phyloP scores from a whole-genome alignment of 495 filamentous ascomycete genomes.

The Penicillium odoratum region DNA sequence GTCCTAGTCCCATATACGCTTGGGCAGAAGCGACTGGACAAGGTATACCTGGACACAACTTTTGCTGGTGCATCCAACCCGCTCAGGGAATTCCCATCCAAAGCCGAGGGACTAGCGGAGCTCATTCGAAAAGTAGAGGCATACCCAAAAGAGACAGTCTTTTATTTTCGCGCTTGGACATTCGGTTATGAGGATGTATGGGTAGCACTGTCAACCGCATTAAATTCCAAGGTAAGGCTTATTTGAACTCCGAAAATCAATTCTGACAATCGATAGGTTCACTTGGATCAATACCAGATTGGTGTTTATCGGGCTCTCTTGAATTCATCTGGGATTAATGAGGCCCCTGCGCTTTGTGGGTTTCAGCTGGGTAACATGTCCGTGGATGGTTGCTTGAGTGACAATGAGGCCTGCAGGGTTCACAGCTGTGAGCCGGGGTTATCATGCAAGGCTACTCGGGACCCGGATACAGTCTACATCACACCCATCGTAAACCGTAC shows the following conservation, averaged over 20 bases:
- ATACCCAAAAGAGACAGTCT: constrained; percentile 75
- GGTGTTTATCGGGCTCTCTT: constrained; percentile 68
- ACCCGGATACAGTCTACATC: constrained; percentile 68
- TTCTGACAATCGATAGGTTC: constrained; percentile 53
- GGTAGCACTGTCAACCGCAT: constrained; percentile 71
- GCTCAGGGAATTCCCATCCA: constrained; percentile 53
- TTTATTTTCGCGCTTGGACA: constrained; percentile 90
- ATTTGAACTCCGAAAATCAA: background rate
- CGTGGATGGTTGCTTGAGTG: constrained; percentile 71
- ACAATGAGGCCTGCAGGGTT: constrained; percentile 61
- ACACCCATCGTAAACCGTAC: constrained; percentile 67
- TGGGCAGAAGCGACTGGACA: constrained; percentile 66
- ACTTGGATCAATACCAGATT: constrained; percentile 80
- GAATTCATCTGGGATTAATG: constrained; percentile 38
- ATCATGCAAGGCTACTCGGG: constrained; percentile 55
- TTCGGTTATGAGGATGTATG: constrained; percentile 94
- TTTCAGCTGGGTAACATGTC: constrained; percentile 72
- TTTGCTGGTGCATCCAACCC: constrained; percentile 55
- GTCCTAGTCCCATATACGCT: constrained; percentile 72
- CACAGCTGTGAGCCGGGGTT: constrained; percentile 84
- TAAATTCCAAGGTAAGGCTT: constrained; percentile 59
- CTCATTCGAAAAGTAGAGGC: constrained; percentile 64
- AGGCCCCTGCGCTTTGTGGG: constrained; percentile 69
- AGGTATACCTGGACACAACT: constrained; percentile 86
- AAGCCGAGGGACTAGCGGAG: constrained; percentile 73